Base-by-base conservation (phyloP, 306 rosid genomes). In the Rubus parviflorus region DNA sequence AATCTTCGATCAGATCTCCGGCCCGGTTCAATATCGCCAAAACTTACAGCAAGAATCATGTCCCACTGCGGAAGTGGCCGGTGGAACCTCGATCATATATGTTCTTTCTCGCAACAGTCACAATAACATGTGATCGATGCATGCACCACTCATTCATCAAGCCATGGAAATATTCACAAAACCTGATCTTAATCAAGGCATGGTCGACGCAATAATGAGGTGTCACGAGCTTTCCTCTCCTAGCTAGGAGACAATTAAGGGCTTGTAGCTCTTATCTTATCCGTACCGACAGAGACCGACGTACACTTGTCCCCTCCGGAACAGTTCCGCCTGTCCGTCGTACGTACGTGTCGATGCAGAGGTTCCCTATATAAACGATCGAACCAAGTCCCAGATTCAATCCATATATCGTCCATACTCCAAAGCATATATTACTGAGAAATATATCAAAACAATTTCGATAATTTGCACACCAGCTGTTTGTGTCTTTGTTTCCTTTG, bases 111-210 rank as follows among this genome's bases (percentile, higher is more conserved):
- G 88, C 84, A 47, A 93, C 77, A 77, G 90, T 90, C 1, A 82
- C 86, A 63, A 88, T 70, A 58, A 58, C 35, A 30, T 30, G 35
- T 30, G 35, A 30, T 30, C 35, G 35, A 30, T 30, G 35, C 35
- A 90, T 57, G 93, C 87, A 13, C 85, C 80, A 65, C 92, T 83
- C 94, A 91, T 87, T 84, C 94, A 91, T 87, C 49, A 91, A 77
- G 6, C 58, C 70, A 70, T 90, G 94, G 20, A 89, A 94, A 79
- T 91, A 94, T 72, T 85, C 90, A 58, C 97, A 94, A 69, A 91
- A 85, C 76, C 97, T 87, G 25, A 92, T 92, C 87, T 81, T 86
- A 72, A 92, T n/a, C n/a, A n/a, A n/a, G n/a, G n/a, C n/a, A n/a
- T 85, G 72, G 89, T 77, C 72, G 80, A 80, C 88, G 67, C 79